phyloP scores from a whole-genome alignment of 176 grass and related monocot species.

The Poa pratensis region DNA sequence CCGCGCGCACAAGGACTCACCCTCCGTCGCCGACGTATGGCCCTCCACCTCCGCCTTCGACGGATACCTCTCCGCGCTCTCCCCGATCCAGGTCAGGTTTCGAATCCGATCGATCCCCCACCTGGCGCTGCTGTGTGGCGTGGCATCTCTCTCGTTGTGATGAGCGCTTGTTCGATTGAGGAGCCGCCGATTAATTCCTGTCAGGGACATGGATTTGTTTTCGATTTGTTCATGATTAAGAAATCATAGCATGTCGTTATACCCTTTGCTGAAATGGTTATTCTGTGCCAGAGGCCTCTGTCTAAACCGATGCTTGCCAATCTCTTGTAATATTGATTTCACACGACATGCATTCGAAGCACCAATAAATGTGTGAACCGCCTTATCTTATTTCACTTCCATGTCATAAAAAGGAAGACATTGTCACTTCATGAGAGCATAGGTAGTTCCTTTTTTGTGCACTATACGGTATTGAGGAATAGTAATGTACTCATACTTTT shows the following conservation, averaged over 20 bases:
- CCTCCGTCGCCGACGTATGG: constrained; percentile 86
- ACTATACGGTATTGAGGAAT: background rate
- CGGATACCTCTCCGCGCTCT: constrained; percentile 82
- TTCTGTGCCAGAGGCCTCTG: background rate
- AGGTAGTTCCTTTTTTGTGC: background rate
- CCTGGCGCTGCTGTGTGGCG: background rate
- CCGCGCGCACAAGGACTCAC: constrained; percentile 85
- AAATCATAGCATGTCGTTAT: background rate
- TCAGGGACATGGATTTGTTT: background rate
- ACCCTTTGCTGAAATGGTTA: constrained; percentile 14
- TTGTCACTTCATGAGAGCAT: background rate
- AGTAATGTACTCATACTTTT: constrained; percentile 18
- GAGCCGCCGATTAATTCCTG: background rate
- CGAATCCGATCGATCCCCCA: background rate
- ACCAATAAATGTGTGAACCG: background rate
- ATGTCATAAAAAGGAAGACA: background rate
- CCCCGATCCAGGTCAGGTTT: constrained; percentile 80
- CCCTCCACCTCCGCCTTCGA: constrained; percentile 95
- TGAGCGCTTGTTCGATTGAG: constrained; percentile 20
- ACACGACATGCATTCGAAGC: background rate
- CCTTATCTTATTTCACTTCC: background rate
- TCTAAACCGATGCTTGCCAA: background rate
- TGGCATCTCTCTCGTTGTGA: background rate
- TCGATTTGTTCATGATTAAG: background rate
- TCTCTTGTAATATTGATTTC: background rate